Evolutionary conservation across 129 eudicot genomes (phyloP), one percentile per base, ranked within the genome.

Genomic region (Pulicaria dysenterica): DNA sequence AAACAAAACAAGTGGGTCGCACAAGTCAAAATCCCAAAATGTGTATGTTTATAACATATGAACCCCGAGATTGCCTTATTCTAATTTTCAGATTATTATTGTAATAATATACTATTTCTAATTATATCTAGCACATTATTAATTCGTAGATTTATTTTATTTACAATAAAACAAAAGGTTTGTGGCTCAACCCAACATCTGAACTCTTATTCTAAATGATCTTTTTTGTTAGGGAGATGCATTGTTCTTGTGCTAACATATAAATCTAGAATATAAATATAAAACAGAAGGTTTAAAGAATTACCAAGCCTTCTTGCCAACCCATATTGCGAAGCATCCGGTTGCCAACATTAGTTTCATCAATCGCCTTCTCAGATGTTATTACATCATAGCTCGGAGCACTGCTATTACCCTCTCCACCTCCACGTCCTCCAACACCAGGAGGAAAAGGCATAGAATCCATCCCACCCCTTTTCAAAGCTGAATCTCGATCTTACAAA

Each of bases 261-360:
- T 24, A 51, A 19, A 60, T 59, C n/a, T 42, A 15, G 50, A 70
- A 17, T 24, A 10, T 24, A 39, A 65, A 69, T 4, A 44, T 58
- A 49, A 49, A 17, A 64, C 64, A 79, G 31, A 24, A 24, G 82
- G 86, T 73, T 58, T 40, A 63, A 64, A 81, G 69, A 57, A 72
- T 82, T 94, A 94, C 99, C 96, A 75, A 88, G 90, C 99, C 99
- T 83, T 94, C 97, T 50, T 91, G 95, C 99, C 99, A 94, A 64
- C 99, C 99, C 99, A 94, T 94, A 85, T 50, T 94, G 71, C 99
- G 96, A 13, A 94, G 99, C 97, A 94, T 94, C 60, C 94, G 86
- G 67, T 94, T 94, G 60, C 99, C 99, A 49, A 94, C 97, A 77
- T 94, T 94, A 72, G 74, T 90, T 76, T 94, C 99, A 71, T 94